A percentile compares a stretch with the other conserved stretches of the same genome.
phyloP scores from a whole-genome alignment of 768 basidiomycete species.

The Lactifluus pinguis region DNA sequence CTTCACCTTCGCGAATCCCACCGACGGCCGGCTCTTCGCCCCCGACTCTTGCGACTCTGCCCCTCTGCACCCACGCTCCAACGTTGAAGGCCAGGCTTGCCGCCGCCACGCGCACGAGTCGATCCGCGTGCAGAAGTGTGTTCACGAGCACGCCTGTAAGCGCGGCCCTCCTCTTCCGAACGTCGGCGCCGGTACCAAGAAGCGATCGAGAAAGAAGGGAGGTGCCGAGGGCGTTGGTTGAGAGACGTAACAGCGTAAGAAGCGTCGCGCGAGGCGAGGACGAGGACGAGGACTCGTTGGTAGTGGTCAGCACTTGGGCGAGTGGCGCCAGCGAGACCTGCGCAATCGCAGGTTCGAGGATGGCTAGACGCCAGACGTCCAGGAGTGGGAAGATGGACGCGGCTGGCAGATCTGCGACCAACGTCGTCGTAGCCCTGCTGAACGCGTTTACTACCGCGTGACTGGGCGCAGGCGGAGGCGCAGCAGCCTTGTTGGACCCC shows the following conservation, averaged over 20 bases:
- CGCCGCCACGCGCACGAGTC: slow-evolving; percentile 61
- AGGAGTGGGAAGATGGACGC: slow-evolving; percentile 68
- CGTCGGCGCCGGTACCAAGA: slow-evolving; percentile 26
- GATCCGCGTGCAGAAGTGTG: slow-evolving; percentile 60
- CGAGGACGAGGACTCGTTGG: slow-evolving; percentile 25
- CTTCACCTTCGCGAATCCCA: slow-evolving; percentile 33
- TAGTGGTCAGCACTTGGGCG: slow-evolving; percentile 31
- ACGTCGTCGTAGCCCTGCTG: slow-evolving; percentile 32
- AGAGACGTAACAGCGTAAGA: slow-evolving; percentile 57
- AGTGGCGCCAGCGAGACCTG: slow-evolving; percentile 38
- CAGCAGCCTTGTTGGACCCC: neutral
- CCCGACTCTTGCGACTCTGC: slow-evolving; percentile 37
- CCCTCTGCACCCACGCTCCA: slow-evolving; percentile 55
- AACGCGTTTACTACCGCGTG: slow-evolving; percentile 27
- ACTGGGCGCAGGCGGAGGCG: slow-evolving; percentile 12
- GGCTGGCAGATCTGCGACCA: slow-evolving; percentile 39
- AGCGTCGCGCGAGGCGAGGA: slow-evolving; percentile 36
- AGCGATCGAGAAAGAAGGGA: slow-evolving; percentile 33
- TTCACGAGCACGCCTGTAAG: slow-evolving; percentile 53
- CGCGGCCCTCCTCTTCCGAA: slow-evolving; percentile 26
- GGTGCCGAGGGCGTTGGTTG: slow-evolving; percentile 58
- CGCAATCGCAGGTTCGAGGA: slow-evolving; percentile 43
- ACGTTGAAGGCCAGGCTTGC: slow-evolving; percentile 78
- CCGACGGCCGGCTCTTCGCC: slow-evolving; percentile 24
- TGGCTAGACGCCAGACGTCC: slow-evolving; percentile 74